Conservation (phyloP, 495 filamentous ascomycete genomes). For the Cercophora samala region DNA sequence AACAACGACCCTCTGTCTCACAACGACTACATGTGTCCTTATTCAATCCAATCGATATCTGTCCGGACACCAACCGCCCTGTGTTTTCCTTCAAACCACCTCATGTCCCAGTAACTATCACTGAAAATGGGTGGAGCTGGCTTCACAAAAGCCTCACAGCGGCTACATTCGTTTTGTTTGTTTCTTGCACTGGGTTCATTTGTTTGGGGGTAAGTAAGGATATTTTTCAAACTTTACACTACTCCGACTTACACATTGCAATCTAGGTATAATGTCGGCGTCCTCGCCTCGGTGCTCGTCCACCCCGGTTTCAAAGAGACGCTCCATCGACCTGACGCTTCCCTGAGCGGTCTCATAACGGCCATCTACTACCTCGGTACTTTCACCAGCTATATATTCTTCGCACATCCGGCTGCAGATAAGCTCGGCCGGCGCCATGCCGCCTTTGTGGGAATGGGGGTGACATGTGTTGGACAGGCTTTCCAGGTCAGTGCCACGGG, state of each 20-base stretch:
- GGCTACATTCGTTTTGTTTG: conserved; percentile 47
- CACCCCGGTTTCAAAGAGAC: conserved; percentile 49
- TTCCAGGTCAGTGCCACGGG: conserved; percentile 45
- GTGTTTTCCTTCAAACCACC: too few relatives aligned
- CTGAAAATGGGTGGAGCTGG: conserved; percentile 16
- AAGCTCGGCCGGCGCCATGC: conserved; percentile 49
- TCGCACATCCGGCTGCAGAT: conserved; percentile 49
- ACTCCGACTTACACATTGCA: background rate
- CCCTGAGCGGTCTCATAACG: conserved; percentile 50
- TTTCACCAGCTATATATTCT: conserved; percentile 52
- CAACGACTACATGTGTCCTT: background rate
- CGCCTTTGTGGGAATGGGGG: conserved; percentile 44
- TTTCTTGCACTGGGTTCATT: conserved; percentile 57
- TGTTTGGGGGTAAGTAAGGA: conserved; percentile 51
- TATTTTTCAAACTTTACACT: background rate
- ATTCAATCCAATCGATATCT: too few relatives aligned
- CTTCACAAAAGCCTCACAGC: conserved; percentile 39
- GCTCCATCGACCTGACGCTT: conserved; percentile 42
- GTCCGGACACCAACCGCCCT: too few relatives aligned
- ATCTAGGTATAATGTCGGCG: conserved; percentile 54
- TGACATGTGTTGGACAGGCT: conserved; percentile 46
- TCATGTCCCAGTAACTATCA: too few relatives aligned
- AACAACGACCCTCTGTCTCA: too few relatives aligned
- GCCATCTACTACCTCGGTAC: conserved; percentile 58
- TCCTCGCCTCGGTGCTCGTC: conserved; percentile 54